Conservation (phyloP, 306 rosid genomes). For the Cucurbita pepo region DNA sequence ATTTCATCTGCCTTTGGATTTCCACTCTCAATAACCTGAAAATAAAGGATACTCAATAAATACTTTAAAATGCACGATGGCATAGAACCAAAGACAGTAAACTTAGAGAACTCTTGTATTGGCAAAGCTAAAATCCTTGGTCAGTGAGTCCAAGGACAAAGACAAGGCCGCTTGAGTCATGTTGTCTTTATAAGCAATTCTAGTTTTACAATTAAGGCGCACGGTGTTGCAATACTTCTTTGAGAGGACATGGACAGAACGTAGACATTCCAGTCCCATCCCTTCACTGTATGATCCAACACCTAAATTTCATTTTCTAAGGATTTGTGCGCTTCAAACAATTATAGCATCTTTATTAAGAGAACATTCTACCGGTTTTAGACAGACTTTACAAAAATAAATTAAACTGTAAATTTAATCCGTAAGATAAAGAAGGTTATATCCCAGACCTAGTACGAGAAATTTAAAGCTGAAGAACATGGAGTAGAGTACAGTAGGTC, state of each 20-base stretch:
- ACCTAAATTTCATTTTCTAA: background rate
- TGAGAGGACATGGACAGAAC: background rate
- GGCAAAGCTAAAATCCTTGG: background rate
- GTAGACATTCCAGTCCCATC: background rate
- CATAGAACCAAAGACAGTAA: background rate
- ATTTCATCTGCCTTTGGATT: constrained; percentile 62
- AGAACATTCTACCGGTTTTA: background rate
- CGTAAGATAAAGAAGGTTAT: background rate
- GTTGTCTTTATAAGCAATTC: background rate
- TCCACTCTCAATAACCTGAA: constrained; percentile 68
- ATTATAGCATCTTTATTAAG: background rate
- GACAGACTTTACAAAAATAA: background rate
- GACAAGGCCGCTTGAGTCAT: background rate
- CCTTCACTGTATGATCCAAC: background rate
- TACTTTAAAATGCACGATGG: background rate
- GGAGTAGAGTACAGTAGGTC: background rate
- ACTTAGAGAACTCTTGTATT: background rate
- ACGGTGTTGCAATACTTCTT: background rate
- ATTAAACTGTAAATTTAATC: background rate
- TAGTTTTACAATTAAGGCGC: background rate
- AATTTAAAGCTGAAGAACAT: background rate
- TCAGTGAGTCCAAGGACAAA: background rate
- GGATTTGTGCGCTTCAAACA: background rate
- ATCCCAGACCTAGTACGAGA: background rate
- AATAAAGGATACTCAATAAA: background rate